Evolutionary conservation across 768 basidiomycete genomes (phyloP), one percentile per base, ranked within the genome.

Genomic region (Bullera alba): DNA sequence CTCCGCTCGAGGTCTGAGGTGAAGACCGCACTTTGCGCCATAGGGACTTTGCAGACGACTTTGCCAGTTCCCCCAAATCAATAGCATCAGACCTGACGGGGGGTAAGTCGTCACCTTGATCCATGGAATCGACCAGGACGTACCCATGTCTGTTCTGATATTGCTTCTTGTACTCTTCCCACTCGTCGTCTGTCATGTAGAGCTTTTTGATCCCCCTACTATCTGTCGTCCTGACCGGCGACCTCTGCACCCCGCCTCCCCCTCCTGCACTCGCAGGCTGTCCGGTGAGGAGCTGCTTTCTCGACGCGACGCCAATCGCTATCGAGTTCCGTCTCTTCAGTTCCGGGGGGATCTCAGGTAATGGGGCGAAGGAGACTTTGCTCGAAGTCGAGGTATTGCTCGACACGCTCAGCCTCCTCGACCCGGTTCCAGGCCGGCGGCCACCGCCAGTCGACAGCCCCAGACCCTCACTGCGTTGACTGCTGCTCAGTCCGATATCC

Each of bases 101-200:
- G 15, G n/a, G 23, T 35, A 10, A 32, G 17, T 17, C 15, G 29
- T 23, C 30, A 17, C 25, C 36, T 35, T 42, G 19, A 29, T 23
- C 8, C 10, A 41, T 1, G 23, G 27, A 26, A 17, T 6, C 4
- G 26, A 25, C 25, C 17, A 21, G 27, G 10, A 46, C 50, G 56
- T 35, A 60, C 55, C 50, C 54, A 35, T 37, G 46, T 25, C 58
- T 56, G 17, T 19, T 42, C 29, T 50, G 46, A 46, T 56, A 57
- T 15, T 57, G 43, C 48, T 53, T 53, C 48, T 64, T 63, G 47
- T 70, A 70, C 34, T 51, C 43, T 45, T 65, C 64, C 66, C 66
- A 67, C 30, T 67, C 59, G 38, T 53, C 57, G 50, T 67, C 66
- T 1, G 49, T 62, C 66, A 67, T 63, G 46, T 65, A 55, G 34